phyloP scores from a whole-genome alignment of 371 early-diverging fungal genomes.

The Blakeslea trispora region DNA sequence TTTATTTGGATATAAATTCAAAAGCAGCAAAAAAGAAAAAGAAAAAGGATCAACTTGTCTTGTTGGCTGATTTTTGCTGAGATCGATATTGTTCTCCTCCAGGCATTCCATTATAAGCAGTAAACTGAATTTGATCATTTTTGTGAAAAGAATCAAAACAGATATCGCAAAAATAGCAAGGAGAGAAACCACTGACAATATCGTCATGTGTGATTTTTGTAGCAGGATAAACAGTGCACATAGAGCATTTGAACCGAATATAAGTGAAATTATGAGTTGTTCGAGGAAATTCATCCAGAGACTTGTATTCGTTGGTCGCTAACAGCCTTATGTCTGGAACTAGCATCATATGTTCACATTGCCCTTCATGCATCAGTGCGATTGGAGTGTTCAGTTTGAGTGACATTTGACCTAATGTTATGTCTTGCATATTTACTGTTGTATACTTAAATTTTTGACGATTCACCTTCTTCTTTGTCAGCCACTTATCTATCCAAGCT shows the following conservation, averaged over 20 bases:
- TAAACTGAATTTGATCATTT: not conserved
- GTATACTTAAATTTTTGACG: constrained; percentile 13
- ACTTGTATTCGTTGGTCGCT: constrained; percentile 46
- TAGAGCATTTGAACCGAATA: constrained; percentile 60
- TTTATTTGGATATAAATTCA: too few species aligned
- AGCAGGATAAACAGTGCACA: constrained; percentile 70
- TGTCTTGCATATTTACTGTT: constrained; percentile 52
- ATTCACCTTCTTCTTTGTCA: constrained; percentile 20
- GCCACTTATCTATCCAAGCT: constrained; percentile 3
- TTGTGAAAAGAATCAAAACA: constrained; percentile 74
- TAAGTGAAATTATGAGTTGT: constrained; percentile 48
- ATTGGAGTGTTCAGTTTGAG: constrained; percentile 66
- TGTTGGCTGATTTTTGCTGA: not conserved
- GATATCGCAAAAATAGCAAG: constrained; percentile 74
- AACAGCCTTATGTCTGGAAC: constrained; percentile 57
- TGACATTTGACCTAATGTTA: constrained; percentile 55
- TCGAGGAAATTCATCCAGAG: constrained; percentile 50
- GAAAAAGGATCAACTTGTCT: too few species aligned
- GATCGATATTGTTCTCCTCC: constrained; percentile 1
- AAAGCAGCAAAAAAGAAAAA: too few species aligned
- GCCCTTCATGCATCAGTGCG: constrained; percentile 70
- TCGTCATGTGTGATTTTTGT: constrained; percentile 67
- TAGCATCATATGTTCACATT: constrained; percentile 74
- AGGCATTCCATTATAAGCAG: constrained; percentile 20
- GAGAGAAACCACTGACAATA: constrained; percentile 69